A percentile compares a stretch with the other conserved stretches of the same genome.
Evolutionary conservation across 306 rosid genomes (phyloP).

Genomic region (Sechiopsis laciniata): DNA sequence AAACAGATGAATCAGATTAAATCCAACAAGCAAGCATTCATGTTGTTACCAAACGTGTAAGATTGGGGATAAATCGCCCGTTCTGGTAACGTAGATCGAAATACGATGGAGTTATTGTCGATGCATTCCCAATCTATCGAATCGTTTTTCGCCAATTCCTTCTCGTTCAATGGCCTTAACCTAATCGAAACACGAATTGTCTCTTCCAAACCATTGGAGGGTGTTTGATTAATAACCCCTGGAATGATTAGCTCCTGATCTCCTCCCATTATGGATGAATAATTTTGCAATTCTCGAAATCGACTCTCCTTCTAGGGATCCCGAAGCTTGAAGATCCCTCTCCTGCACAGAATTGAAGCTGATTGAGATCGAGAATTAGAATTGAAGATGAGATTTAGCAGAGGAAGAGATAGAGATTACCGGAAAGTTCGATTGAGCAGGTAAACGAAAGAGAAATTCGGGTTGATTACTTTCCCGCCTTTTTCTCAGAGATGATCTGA

Average conservation of each 20-base stretch:
- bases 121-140: slow-evolving; percentile 54
- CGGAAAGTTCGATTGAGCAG: not conserved
- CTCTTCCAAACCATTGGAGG: slow-evolving; percentile 42
- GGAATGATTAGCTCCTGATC: slow-evolving; percentile 22
- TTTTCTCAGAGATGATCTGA: not conserved
- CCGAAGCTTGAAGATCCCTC: slow-evolving; percentile 16
- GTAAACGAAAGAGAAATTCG: not conserved
- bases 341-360: not conserved
- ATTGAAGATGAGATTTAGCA: not conserved
- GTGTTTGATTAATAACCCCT: slow-evolving; percentile 7
- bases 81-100: slow-evolving; percentile 36
- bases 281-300: slow-evolving; percentile 1
- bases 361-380: not conserved
- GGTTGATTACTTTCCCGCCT: slow-evolving; percentile 6
- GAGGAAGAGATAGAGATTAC: not conserved
- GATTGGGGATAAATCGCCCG: slow-evolving; percentile 38
- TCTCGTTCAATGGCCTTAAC: slow-evolving; percentile 70
- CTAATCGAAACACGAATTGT: slow-evolving; percentile 64
- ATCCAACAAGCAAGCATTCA: not conserved
- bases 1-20: not conserved
- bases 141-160: slow-evolving; percentile 43
- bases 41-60: slow-evolving; percentile 49
- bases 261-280: slow-evolving; percentile 13
- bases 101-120: slow-evolving; percentile 36
- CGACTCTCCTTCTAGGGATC: slow-evolving; percentile 3